Evolutionary conservation across 2,329 filamentous ascomycete species (phyloP), one percentile per base, ranked within the genome.

Genomic region (Penicillium rolfsii): DNA sequence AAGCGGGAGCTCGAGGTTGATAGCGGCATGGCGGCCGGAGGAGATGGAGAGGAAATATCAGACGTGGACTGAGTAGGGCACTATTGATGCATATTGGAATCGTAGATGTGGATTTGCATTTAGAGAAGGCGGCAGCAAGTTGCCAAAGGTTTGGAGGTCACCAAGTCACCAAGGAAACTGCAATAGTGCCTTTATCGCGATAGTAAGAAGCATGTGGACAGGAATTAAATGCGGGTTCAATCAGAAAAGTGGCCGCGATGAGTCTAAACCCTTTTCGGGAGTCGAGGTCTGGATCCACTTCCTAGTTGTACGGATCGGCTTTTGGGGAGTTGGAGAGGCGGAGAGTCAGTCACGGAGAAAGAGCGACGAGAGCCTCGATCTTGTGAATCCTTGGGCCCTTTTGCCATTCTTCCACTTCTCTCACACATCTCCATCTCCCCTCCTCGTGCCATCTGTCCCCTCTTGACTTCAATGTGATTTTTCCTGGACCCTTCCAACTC

Each of bases 241-340:
- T n/a, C 35, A 50, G 52, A 64, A 64, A 61, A 59, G 50, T 53
- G 50, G 52, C 43, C 33, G 45, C 41, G 52, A 49, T 58, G 22
- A 38, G 12, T 46, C 62, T 64, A 64, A 64, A 57, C 60, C 62
- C 55, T 57, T 54, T 63, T 56, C 30, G 60, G 61, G 11, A 28
- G 41, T 43, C 40, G n/a, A 41, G 12, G 40, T 5, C 36, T 26
- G 24, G 52, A 35, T 53, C 59, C 53, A 22, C 19, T 22, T 22
- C 19, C 19, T 22, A 22, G 19, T 22, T 22, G 1, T 22, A 59
- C 58, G 22, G 49, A 52, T 52, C 49, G 49, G n/a, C 49, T 52
- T 19, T 35, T 35, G 48, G 26, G 6, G 24, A 8, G n/a, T 35
- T 14, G 35, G 35, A 36, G 35, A 36, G 35, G 40, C n/a, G 40